Evolutionary conservation across 2,329 filamentous ascomycete species (phyloP), one percentile per base, ranked within the genome.

Genomic region (Verticillium albo-atrum): DNA sequence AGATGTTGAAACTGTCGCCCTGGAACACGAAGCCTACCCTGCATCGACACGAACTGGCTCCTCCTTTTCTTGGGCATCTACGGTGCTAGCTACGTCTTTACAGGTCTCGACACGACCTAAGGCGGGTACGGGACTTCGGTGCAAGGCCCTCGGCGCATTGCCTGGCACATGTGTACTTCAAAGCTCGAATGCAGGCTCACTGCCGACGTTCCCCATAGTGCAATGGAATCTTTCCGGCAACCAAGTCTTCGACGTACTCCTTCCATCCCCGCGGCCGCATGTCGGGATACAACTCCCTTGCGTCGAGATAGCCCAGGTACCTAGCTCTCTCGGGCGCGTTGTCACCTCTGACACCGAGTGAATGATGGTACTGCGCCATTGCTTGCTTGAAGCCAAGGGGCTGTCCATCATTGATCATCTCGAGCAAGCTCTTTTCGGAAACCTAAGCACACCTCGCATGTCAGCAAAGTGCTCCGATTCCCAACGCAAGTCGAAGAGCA

Each of bases 201-300:
- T 42, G n/a, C 15, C n/a, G 5, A 2, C 52, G 27, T 2, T 20
- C 27, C 17, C 10, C 17, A 54, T 54, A 54, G 52, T 26, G 52
- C 25, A 26, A 17, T 20, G 26, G 6, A 9, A 54, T 26, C 26
- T 54, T 32, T 4, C 52, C 52, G n/a, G 26, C 27, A n/a, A 30
- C 52, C 27, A 54, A 26, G n/a, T 55, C 53, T n/a, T 35, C 10
- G n/a, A 55, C 15, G n/a, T 55, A 55, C 15, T 34, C 30, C 53
- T 25, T 55, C 53, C 53, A 55, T 12, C 7, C 4, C 17, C 53
- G 53, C 20, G 28, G 54, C 32, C 42, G 30, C 32, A 83, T 72
- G 23, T 82, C 80, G 3, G 82, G 82, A 64, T 84, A 86, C 26
- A 86, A 70, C 20, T 85, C 78, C 63, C 77, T 79, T 32, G 72